phyloP scores from a whole-genome alignment of 2,329 filamentous ascomycete species.

The Neofusicoccum ribis region DNA sequence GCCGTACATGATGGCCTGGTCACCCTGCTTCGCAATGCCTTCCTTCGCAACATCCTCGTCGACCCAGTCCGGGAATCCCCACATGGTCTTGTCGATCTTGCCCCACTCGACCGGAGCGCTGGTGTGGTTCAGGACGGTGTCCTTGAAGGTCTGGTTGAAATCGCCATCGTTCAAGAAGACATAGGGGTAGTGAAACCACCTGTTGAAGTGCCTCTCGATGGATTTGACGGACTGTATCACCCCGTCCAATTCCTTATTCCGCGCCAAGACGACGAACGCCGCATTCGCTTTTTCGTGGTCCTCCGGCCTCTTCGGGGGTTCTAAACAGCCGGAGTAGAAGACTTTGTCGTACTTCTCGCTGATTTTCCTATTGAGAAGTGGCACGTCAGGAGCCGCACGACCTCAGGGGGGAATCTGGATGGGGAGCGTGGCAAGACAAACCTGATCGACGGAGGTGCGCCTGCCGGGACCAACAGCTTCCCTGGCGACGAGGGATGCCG shows the following conservation, averaged over 20 bases:
- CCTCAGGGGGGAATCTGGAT: neutral
- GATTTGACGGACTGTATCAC: slow-evolving; percentile 97
- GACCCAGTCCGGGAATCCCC: slow-evolving; percentile 97
- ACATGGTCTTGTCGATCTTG: slow-evolving; percentile 85
- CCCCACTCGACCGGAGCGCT: slow-evolving; percentile 87
- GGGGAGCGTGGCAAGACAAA: slow-evolving; percentile 46
- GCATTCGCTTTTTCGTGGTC: slow-evolving; percentile 83
- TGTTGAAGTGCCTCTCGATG: slow-evolving; percentile 97
- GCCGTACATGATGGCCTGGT: slow-evolving; percentile 98
- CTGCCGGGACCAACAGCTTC: slow-evolving; percentile 82
- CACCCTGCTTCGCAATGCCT: slow-evolving; percentile 93
- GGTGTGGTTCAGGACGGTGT: slow-evolving; percentile 86
- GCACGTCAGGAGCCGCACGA: neutral
- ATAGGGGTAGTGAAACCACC: slow-evolving; percentile 98
- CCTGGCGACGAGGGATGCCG: slow-evolving; percentile 82
- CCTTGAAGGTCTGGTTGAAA: slow-evolving; percentile 92
- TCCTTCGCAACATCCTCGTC: slow-evolving; percentile 92
- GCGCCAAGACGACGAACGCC: slow-evolving; percentile 90
- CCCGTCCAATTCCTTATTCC: slow-evolving; percentile 94
- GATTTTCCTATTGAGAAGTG: slow-evolving; percentile 70
- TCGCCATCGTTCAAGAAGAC: slow-evolving; percentile 98
- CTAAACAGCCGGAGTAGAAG: slow-evolving; percentile 85
- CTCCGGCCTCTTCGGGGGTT: slow-evolving; percentile 76
- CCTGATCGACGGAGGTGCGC: slow-evolving; percentile 86
- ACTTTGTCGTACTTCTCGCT: slow-evolving; percentile 97